phyloP scores from a whole-genome alignment of 2,329 filamentous ascomycete species.

The Lecanicillium sp. region DNA sequence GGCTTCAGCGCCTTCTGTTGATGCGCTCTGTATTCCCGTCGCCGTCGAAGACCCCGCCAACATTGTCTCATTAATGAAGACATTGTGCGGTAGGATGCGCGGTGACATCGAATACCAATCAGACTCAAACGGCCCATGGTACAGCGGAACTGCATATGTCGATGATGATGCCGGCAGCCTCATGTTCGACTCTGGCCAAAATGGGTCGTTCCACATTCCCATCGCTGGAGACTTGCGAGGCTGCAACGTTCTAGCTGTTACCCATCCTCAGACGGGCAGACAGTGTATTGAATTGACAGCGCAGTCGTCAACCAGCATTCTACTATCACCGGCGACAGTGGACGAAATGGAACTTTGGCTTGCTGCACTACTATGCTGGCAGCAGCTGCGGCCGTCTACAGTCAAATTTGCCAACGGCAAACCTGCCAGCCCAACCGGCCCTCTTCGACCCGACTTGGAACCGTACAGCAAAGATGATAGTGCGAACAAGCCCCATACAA shows the following conservation, averaged over 20 bases:
- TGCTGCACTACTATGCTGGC: constrained; percentile 73
- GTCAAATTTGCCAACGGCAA: constrained; percentile 42
- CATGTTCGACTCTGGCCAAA: constrained; percentile 65
- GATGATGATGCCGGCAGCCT: constrained; percentile 67
- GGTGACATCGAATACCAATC: constrained; percentile 67
- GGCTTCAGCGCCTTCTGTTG: constrained; percentile 46
- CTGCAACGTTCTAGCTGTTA: constrained; percentile 57
- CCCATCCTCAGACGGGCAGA: constrained; percentile 32
- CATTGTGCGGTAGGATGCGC: constrained; percentile 69
- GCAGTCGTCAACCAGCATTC: constrained; percentile 49
- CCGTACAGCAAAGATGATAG: constrained; percentile 29
- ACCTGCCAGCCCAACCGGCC: constrained; percentile 21
- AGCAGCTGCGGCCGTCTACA: constrained; percentile 58
- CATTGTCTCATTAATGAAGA: constrained; percentile 68
- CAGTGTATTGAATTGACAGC: constrained; percentile 46
- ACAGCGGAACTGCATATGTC: constrained; percentile 65
- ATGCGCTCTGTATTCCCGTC: constrained; percentile 51
- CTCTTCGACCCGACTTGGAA: constrained; percentile 33
- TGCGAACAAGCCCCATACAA: constrained; percentile 42
- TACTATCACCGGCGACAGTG: constrained; percentile 54
- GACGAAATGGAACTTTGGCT: constrained; percentile 73
- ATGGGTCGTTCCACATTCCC: constrained; percentile 53
- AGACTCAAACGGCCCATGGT: constrained; percentile 55
- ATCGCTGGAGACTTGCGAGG: constrained; percentile 68
- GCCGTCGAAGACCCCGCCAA: constrained; percentile 62